Evolutionary conservation across 2,329 filamentous ascomycete species (phyloP), one percentile per base, ranked within the genome.

Genomic region (Aureobasidium sp.): DNA sequence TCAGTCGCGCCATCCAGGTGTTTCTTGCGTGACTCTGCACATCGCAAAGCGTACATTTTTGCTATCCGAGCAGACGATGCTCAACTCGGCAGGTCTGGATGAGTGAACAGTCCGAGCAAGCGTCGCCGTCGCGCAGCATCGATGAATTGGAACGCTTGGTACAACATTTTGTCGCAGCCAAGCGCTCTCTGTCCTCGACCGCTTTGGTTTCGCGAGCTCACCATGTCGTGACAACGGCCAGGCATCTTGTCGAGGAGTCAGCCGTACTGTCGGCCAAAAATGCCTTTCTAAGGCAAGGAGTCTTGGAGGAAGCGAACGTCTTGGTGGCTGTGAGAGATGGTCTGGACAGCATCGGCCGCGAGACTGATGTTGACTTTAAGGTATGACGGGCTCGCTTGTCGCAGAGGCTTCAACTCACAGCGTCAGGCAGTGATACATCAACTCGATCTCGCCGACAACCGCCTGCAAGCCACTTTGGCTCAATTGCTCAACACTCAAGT

Each of bases 161-260:
- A 61, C 83, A 86, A 59, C 86, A 96, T 75, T 87, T 97, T 39
- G 85, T 97, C 44, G 87, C 88, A 34, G 89, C 93, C 9, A 97
- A 97, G 73, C 86, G 90, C 48, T 92, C 92, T 1, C 82, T 97
- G 5, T 89, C 89, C 16, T 91, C 91, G 11, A 91, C 95, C 72
- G 85, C 81, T 45, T 64, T 71, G 65, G 90, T 97, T 57, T 87
- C 90, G 71, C 89, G 90, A 63, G 92, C 91, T 66, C 92, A 94
- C 71, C 89, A 95, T 69, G 86, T 97, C 61, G 88, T 94, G 48
- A 90, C 85, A 25, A 80, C 84, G 15, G 90, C 91, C 5, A 87
- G 91, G 37, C 78, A 81, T 36, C 83, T 90, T 37, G 81, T 96
- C 66, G 90, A 96, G 70, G 88, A 94, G 67, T 87, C 86, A 52